Evolutionary conservation across 768 basidiomycete genomes (phyloP).

Genomic region (Russula olivacea): DNA sequence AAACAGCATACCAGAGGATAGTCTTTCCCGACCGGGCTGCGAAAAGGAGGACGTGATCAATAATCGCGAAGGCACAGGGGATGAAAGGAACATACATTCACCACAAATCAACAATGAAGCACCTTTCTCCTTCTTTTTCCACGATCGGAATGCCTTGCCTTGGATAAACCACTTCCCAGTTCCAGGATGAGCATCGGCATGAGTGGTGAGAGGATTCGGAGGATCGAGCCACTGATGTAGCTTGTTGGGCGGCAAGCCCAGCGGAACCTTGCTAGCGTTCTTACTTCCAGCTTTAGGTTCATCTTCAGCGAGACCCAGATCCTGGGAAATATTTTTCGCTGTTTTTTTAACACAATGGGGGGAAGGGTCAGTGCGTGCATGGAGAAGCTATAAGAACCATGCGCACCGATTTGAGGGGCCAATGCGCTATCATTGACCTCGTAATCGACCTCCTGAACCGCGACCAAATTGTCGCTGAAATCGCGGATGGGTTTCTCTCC

Average conservation of each 20-base stretch:
- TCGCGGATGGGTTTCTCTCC: neutral
- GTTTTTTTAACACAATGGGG: neutral
- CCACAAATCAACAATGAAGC: slow-evolving; percentile 1
- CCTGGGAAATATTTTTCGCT: neutral
- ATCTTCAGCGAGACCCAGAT: neutral
- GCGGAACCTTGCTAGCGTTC: neutral
- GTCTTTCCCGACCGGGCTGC: slow-evolving; percentile 6
- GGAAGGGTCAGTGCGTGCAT: too few species aligned
- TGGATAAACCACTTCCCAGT: neutral
- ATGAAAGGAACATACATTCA: neutral
- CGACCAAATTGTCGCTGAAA: neutral
- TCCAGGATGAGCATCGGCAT: neutral
- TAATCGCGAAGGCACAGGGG: too few species aligned
- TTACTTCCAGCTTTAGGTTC: neutral
- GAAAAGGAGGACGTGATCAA: neutral
- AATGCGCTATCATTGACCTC: neutral
- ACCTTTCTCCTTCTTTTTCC: neutral
- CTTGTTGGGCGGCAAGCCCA: neutral
- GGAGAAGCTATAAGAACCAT: neutral
- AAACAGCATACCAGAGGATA: slow-evolving; percentile 3
- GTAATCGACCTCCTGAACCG: neutral
- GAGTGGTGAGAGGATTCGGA: neutral
- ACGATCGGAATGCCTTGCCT: neutral
- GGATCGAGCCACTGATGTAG: slow-evolving; percentile 2
- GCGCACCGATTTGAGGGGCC: neutral